Evolutionary conservation across 495 filamentous ascomycete species (phyloP).

Genomic region (Xanthoparmelia taractica): DNA sequence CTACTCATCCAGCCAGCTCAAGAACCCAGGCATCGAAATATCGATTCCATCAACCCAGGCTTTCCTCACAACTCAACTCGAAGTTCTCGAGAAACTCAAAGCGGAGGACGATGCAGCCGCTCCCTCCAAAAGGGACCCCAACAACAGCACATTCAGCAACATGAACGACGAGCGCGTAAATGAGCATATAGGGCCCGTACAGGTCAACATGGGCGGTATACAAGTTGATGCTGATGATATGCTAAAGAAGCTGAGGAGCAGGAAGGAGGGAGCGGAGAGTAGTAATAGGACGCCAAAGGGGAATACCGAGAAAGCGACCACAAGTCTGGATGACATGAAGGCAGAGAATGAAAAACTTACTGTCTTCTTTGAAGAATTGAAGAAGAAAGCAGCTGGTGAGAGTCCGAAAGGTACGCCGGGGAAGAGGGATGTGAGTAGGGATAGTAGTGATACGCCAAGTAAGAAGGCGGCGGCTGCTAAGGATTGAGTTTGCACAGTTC

Average conservation of each 20-base stretch:
- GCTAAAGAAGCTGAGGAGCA: constrained; percentile 68
- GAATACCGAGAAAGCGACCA: constrained; percentile 10
- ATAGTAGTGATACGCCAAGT: constrained; percentile 18
- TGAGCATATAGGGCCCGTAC: constrained; percentile 89
- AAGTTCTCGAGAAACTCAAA: constrained; percentile 58
- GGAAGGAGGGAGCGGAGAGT: constrained; percentile 6
- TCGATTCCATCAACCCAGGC: constrained; percentile 67
- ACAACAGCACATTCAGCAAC: constrained; percentile 10
- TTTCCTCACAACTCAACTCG: constrained; percentile 68
- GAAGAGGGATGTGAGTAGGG: constrained; percentile 38
- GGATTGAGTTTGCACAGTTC: not conserved
- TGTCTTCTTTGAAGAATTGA: constrained; percentile 58
- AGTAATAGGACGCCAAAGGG: constrained; percentile 14
- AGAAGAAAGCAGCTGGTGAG: constrained; percentile 43
- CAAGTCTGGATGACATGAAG: constrained; percentile 46
- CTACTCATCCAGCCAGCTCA: constrained; percentile 16
- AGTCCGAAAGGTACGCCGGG: constrained; percentile 22
- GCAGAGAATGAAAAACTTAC: constrained; percentile 59
- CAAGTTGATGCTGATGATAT: constrained; percentile 96
- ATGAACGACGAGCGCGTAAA: constrained; percentile 49
- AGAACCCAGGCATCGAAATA: constrained; percentile 55
- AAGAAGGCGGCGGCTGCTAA: constrained; percentile 13
- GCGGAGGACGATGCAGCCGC: constrained; percentile 45
- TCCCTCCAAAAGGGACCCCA: constrained; percentile 33
- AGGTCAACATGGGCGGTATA: constrained; percentile 96